phyloP scores from a whole-genome alignment of 1,139 yeast species.

The Insectozyma bohioensis region DNA sequence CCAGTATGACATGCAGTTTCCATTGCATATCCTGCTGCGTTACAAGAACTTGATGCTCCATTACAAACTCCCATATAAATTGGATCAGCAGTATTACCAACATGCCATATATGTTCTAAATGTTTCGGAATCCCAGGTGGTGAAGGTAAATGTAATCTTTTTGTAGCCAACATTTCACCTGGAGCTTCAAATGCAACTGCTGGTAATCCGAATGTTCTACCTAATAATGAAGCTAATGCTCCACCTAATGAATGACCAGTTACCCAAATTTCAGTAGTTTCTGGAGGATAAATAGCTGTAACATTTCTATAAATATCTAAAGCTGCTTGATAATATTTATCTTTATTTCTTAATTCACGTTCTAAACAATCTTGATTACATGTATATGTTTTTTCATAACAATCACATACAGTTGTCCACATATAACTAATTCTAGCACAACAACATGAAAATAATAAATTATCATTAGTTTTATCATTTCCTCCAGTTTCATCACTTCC shows the following conservation, averaged over 20 bases:
- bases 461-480: slow-evolving; percentile 84
- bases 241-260: slow-evolving; percentile 98
- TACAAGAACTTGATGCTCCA: slow-evolving; percentile 90
- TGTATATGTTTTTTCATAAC: slow-evolving; percentile 81
- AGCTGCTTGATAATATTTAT: slow-evolving; percentile 79
- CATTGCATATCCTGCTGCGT: slow-evolving; percentile 95
- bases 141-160: slow-evolving; percentile 82
- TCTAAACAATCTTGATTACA: slow-evolving; percentile 90
- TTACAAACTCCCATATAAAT: slow-evolving; percentile 95
- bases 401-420: slow-evolving; percentile 97
- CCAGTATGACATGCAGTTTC: slow-evolving; percentile 97
- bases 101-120: slow-evolving; percentile 86
- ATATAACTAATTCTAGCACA: slow-evolving; percentile 90
- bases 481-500: slow-evolving; percentile 76
- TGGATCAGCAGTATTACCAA: slow-evolving; percentile 98
- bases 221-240: slow-evolving; percentile 75
- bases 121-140: slow-evolving; percentile 88
- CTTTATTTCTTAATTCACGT: slow-evolving; percentile 67
- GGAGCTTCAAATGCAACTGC: slow-evolving; percentile 92
- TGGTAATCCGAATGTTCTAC: slow-evolving; percentile 88
- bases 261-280: slow-evolving; percentile 71
- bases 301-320: slow-evolving; percentile 79
- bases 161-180: slow-evolving; percentile 82
- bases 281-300: slow-evolving; percentile 60
- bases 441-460: slow-evolving; percentile 88